A percentile compares a stretch with the other conserved stretches of the same genome.
phyloP scores from a whole-genome alignment of 306 rosid genomes.

The Vigna trinervia region DNA sequence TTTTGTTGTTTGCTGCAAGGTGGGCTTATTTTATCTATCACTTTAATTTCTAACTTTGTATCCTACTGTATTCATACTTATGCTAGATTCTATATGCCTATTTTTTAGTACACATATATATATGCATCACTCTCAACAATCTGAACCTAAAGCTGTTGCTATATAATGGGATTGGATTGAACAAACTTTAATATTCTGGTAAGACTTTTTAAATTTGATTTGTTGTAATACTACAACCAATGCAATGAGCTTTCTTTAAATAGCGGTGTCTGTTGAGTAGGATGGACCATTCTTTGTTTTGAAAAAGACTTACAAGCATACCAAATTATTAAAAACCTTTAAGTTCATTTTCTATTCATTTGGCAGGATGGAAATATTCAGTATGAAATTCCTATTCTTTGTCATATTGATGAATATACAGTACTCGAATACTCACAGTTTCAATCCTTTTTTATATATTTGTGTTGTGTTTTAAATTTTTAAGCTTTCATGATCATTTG shows the following conservation, averaged over 20 bases:
- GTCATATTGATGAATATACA: constrained; percentile 4
- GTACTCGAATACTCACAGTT: neutral
- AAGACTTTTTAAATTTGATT: constrained; percentile 30
- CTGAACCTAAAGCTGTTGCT: constrained; percentile 35
- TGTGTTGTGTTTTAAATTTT: constrained; percentile 17
- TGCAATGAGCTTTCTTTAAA: constrained; percentile 28
- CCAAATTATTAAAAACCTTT: constrained; percentile 3
- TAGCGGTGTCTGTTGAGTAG: neutral
- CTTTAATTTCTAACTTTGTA: neutral
- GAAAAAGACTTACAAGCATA: neutral
- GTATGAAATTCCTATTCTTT: constrained; percentile 24
- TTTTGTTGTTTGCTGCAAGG: constrained; percentile 81
- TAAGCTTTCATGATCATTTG: constrained; percentile 18
- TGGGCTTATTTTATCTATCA: constrained; percentile 37
- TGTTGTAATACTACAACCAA: constrained; percentile 27
- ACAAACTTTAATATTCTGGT: constrained; percentile 6
- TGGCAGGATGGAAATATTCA: constrained; percentile 23
- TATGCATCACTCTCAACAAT: constrained; percentile 28
- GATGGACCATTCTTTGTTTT: neutral
- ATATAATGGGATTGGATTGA: constrained; percentile 3
- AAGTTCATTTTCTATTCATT: constrained; percentile 2
- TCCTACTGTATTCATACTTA: constrained; percentile 13
- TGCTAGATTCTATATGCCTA: constrained; percentile 7
- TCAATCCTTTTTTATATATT: constrained; percentile 25
- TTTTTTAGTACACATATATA: neutral